Conservation (phyloP, 2,329 filamentous ascomycete species). For the Blastomyces percursus region DNA sequence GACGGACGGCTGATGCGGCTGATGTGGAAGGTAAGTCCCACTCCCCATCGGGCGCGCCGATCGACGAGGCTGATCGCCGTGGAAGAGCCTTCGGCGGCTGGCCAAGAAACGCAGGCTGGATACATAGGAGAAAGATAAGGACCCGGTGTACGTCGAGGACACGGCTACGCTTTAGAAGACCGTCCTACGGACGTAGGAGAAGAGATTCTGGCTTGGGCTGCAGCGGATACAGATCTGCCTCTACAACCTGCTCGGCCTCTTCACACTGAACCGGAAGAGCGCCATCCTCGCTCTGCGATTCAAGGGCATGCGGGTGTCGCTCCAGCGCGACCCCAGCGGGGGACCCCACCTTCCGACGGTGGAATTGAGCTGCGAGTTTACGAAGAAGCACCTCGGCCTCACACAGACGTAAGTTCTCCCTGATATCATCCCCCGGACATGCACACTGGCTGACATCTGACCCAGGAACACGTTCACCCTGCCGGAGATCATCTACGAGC, state of each 20-base stretch:
- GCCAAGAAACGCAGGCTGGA: slow-evolving; percentile 16
- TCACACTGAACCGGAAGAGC: slow-evolving; percentile 16
- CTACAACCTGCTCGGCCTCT: slow-evolving; percentile 17
- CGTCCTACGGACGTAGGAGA: slow-evolving; percentile 16
- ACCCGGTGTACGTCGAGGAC: slow-evolving; percentile 18
- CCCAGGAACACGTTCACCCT: slow-evolving; percentile 14
- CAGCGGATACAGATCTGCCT: slow-evolving; percentile 17
- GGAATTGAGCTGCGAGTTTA: background rate
- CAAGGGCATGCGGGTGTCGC: slow-evolving; percentile 15
- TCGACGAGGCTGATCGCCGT: background rate
- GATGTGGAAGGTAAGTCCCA: slow-evolving; percentile 9
- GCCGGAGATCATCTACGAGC: slow-evolving; percentile 16
- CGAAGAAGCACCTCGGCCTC: slow-evolving; percentile 1
- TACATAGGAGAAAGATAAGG: slow-evolving; percentile 12
- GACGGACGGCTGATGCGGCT: slow-evolving; percentile 12
- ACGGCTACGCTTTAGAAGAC: slow-evolving; percentile 17
- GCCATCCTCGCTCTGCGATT: slow-evolving; percentile 17
- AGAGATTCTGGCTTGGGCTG: slow-evolving; percentile 17
- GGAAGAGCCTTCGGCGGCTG: slow-evolving; percentile 15
- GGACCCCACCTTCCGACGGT: slow-evolving; percentile 7
- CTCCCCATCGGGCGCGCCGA: background rate
- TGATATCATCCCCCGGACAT: background rate
- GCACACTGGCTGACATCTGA: background rate
- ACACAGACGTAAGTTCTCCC: slow-evolving; percentile 1
- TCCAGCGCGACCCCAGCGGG: slow-evolving; percentile 15